Base-by-base conservation (phyloP, 495 filamentous ascomycete genomes). In the Neurospora intermedia region DNA sequence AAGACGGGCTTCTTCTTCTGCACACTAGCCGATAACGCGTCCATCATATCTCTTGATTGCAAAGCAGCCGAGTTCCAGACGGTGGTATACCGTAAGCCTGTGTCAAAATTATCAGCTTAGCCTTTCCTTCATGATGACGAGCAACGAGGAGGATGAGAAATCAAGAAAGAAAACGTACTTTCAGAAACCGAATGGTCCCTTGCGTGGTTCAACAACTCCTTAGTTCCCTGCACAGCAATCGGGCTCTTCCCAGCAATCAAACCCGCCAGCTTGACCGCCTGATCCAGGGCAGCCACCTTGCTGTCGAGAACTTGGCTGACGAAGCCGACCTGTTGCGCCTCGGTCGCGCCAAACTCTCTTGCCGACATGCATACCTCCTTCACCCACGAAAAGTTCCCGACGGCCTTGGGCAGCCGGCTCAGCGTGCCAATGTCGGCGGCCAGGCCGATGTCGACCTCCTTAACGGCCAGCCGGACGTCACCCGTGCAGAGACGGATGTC, bases 381-480 rank as follows among this genome's bases (percentile, higher is more conserved):
- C 39, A 97, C 93, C 94, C 95, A 99, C 11, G 90, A 91, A 72
- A 83, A 83, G 73, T 84, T 90, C 2, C 91, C 90, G 6, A 97
- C 93, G 9, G 91, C 84, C 82, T 96, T 96, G 41, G 96, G 96
- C 54, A 99, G 83, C 3, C 96, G 91, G 27, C 87, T 89, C 46
- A 99, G 83, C 2, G 94, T 97, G 18, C 96, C 96, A 69, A 98
- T 90, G 81, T 99, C 96, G 18, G 96, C 96, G 15, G 96, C 96
- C 39, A 99, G 81, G 1, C 96, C 96, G 43, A 98, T 96, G 78
- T 98, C 96, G 16, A 97, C 93, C 83, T 98, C 96, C 78, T 97
- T 97, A 31, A 98, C 93, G 0, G 89, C 84, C 76, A 98, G 92
- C 35, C 83, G 84, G 2, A 89, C 85, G 69, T 90, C 86, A 16